Percentiles rank a stretch among this genome's conserved stretches.
Conservation (phyloP, 2,329 filamentous ascomycete genomes). For the Calonectria montana region DNA sequence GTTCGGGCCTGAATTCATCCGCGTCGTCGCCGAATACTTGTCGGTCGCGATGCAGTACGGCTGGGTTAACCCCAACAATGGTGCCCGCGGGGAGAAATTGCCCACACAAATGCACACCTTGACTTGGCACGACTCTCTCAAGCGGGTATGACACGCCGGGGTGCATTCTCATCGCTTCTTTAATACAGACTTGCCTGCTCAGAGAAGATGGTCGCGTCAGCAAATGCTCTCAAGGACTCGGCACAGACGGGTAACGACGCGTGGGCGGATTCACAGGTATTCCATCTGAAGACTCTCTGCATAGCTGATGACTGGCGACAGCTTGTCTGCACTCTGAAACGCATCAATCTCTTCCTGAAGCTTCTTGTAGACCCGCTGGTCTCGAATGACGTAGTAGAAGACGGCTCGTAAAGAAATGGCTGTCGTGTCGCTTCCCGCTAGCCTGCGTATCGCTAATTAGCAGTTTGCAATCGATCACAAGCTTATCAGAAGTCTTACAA, state of each 20-base stretch:
- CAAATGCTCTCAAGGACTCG: neutral
- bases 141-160: conserved; percentile 57
- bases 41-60: conserved; percentile 61
- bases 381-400: conserved; percentile 71
- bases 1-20: conserved; percentile 66
- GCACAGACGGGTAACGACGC: neutral
- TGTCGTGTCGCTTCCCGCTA: conserved; percentile 75
- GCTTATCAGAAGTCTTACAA: neutral
- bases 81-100: conserved; percentile 27
- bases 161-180: conserved; percentile 58
- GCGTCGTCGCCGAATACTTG: conserved; percentile 69
- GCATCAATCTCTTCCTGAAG: conserved; percentile 66
- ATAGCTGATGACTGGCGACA: conserved; percentile 52
- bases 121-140: conserved; percentile 20
- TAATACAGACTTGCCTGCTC: conserved; percentile 47
- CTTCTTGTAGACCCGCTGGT: conserved; percentile 59
- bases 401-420: conserved; percentile 70
- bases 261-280: conserved; percentile 57
- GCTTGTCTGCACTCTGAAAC: conserved; percentile 57
- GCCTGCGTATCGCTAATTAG: conserved; percentile 19
- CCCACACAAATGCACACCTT: conserved; percentile 17
- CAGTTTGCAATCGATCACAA: no score
- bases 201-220: neutral
- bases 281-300: conserved; percentile 66
- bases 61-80: conserved; percentile 54